Base-by-base conservation (phyloP, 352 stramenopile genomes). In the Pythium aquatile region DNA sequence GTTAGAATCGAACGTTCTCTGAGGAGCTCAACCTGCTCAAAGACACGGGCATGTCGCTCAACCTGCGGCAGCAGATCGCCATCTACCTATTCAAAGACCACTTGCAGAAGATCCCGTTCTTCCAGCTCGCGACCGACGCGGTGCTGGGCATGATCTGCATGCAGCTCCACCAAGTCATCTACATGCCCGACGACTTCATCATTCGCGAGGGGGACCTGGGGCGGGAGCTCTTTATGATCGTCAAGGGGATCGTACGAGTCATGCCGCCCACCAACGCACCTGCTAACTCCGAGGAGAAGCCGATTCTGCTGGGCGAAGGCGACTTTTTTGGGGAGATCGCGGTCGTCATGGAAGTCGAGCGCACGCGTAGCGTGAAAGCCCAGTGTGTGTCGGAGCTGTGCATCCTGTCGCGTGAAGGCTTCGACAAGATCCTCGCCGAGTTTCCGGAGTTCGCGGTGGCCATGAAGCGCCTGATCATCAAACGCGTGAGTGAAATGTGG, bases 51-150 rank as follows among this genome's bases (percentile, higher is more conserved):
- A 90, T 90, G 78, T 90, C 81, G 17, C 62, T 84, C 28, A 66
- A 69, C 7, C 47, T 90, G 20, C 75, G 78, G 1, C 66, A 80
- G 58, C 78, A 88, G 53, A 81, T 90, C 59, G 78, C 81, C 13
- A 81, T 90, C 55, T 88, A 90, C 30, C 60, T 90, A 26, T 88
- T 87, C 63, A 88, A 88, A 48, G 81, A 90, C 55, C 75, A 88
- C 29, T 57, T 90, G 17, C 73, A 83, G 49, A 90, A 88, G 62
- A 85, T 88, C 32, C 78, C 81, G 26, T 90, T 90, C 54, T 87
- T 90, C 60, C 78, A 90, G 48, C 66, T 88, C 51, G 81, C 78
- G 42, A 83, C 77, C 1, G 81, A 90, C 48, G 63, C 75, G 3
- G 65, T 90, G 26, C 49, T 90, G 16, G 81, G 81, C 28, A 90